Conservation (phyloP, 257 asterid species). For the Sherardia arvensis region DNA sequence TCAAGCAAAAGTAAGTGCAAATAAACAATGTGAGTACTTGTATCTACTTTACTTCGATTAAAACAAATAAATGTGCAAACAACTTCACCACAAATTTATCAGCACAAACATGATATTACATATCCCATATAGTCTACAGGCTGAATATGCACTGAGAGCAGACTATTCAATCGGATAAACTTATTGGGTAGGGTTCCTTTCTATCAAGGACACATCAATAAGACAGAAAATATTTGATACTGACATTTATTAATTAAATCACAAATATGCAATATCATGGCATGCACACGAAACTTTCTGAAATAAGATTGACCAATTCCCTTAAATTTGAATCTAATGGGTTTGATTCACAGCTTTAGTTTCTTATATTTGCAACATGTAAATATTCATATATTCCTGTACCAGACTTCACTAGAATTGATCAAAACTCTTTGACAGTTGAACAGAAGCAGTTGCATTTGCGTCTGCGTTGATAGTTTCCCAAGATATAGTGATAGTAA, state of each 20-base stretch:
- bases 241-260: background rate
- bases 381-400: background rate
- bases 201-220: background rate
- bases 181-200: background rate
- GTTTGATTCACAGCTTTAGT: background rate
- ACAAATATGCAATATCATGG: no score
- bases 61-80: background rate
- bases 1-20: background rate
- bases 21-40: background rate
- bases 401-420: background rate
- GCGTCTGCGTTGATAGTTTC: background rate
- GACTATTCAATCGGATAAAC: background rate
- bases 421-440: background rate
- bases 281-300: background rate
- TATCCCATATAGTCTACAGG: background rate
- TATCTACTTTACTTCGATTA: background rate
- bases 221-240: background rate
- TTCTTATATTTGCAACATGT: no score
- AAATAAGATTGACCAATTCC: background rate
- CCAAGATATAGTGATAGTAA: background rate
- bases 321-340: background rate
- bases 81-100: background rate
- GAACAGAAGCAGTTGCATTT: background rate
- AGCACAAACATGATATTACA: background rate
- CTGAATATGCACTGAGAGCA: background rate